phyloP scores from a whole-genome alignment of 176 grass and related monocot genomes.

The Chrysopogon serrulatus region DNA sequence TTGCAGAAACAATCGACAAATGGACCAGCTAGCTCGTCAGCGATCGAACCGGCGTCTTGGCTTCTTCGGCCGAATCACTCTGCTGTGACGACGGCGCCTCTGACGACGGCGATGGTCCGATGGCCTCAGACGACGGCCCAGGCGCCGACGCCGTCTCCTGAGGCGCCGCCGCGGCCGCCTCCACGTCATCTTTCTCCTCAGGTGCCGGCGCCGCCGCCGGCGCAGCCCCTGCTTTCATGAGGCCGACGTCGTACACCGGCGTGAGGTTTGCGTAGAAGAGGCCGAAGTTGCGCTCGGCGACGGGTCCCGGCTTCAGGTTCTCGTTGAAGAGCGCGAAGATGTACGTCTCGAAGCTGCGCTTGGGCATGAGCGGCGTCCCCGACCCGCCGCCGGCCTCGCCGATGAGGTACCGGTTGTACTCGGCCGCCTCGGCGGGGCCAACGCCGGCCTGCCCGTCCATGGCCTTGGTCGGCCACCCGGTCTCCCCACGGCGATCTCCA shows the following conservation, averaged over 20 bases:
- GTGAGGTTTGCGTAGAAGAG: constrained; percentile 64
- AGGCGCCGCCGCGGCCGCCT: no score
- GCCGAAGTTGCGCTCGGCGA: constrained; percentile 83
- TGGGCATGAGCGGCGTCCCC: constrained; percentile 80
- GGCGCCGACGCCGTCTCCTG: background rate
- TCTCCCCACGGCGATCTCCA: constrained; percentile 81
- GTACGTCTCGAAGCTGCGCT: constrained; percentile 76
- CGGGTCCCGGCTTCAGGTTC: constrained; percentile 77
- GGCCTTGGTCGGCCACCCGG: constrained; percentile 82
- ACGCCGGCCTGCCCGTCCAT: constrained; percentile 62
- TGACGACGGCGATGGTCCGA: background rate
- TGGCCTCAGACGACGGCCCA: background rate
- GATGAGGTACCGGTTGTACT: constrained; percentile 58
- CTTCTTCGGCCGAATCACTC: background rate
- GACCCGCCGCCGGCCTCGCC: constrained; percentile 28
- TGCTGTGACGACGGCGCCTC: background rate
- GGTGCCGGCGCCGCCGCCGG: background rate
- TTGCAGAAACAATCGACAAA: background rate
- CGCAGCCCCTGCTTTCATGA: constrained; percentile 31
- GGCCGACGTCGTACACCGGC: constrained; percentile 72
- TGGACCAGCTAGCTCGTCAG: background rate
- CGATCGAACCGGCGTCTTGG: constrained; percentile 12
- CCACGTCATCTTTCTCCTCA: no score
- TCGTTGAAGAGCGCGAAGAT: constrained; percentile 88
- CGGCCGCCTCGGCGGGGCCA: constrained; percentile 40